phyloP scores from a whole-genome alignment of 139 green algal species.

The Zygnema cylindricum region DNA sequence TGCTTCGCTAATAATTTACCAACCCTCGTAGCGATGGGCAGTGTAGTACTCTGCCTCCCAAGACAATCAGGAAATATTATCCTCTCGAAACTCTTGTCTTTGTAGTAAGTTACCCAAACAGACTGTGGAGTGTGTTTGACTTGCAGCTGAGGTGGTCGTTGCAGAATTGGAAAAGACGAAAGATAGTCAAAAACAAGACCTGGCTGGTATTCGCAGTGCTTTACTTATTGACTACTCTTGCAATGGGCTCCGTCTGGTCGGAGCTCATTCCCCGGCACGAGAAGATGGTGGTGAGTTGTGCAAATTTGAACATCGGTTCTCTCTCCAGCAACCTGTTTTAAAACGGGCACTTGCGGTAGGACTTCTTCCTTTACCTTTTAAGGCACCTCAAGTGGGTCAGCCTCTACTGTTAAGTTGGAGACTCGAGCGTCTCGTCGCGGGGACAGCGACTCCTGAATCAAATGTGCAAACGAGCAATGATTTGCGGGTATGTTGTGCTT shows the following conservation, averaged over 20 bases:
- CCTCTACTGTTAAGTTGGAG: conserved; percentile 41
- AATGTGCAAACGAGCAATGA: neutral
- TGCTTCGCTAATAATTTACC: too few species aligned
- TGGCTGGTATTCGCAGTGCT: neutral
- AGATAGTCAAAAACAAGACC: too few species aligned
- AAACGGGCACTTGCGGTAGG: conserved; percentile 35
- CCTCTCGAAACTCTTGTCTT: too few species aligned
- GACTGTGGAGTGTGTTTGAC: too few species aligned
- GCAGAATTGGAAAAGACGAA: too few species aligned
- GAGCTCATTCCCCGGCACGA: neutral
- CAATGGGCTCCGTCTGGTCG: neutral
- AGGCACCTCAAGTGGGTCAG: conserved; percentile 5
- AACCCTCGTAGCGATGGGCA: too few species aligned
- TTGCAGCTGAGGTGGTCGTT: too few species aligned
- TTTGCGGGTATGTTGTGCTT: neutral
- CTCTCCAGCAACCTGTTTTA: conserved; percentile 29
- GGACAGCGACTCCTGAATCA: neutral
- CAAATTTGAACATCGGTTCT: conserved; percentile 23
- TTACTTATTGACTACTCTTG: neutral
- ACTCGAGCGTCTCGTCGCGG: conserved; percentile 40
- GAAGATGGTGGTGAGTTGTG: neutral
- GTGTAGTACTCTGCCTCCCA: too few species aligned
- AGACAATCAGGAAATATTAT: too few species aligned
- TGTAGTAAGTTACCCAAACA: too few species aligned
- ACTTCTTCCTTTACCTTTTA: conserved; percentile 2